Base-by-base conservation (phyloP, 352 stramenopile species). In the Hyphochytrium catenoides region DNA sequence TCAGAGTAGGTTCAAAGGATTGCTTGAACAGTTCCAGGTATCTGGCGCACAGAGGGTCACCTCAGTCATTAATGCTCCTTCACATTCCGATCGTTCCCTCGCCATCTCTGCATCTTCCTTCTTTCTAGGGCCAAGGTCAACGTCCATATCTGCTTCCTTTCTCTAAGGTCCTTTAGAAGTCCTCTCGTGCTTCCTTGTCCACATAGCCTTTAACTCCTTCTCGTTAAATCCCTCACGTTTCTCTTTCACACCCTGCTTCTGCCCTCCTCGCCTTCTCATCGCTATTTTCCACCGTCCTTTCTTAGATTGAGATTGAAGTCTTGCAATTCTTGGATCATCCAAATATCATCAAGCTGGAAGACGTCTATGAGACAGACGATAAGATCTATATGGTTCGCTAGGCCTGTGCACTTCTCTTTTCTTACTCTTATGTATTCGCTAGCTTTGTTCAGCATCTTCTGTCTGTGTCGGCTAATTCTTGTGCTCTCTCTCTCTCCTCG, bases 341-440 rank as follows among this genome's bases (percentile, higher is more conserved):
- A n/a, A 84, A 86, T 41, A 86, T 89, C 48, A 82, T 89, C 34
- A 62, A 62, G 32, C 78, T 86, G 33, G 59, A 82, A 37, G 67
- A 81, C 37, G 67, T 85, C 7, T 89, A 78, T 43, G 36, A 78
- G 27, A 79, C 58, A 8, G 60, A 75, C 31, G 66, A 58, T 2
- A 74, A 76, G 44, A 76, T 89, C 32, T 83, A 65, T 46, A 74
- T 89, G 60, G 70, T 75, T 29, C 16, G 36, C 19, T 31, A 23
- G n/a, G 22, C 29, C 12, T 29, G 12, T 36, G 16, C 11, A 12
- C 29, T 36, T 36, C 31, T 30, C 22, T n/a, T n/a, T n/a, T n/a
- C n/a, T n/a, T n/a, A n/a, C n/a, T n/a, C n/a, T n/a, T n/a, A n/a
- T n/a, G n/a, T n/a, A n/a, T n/a, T n/a, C n/a, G n/a, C n/a, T n/a